Evolutionary conservation across 805 yeast genomes (phyloP), one percentile per base, ranked within the genome.

Genomic region (Saturnispora serradocipensis): DNA sequence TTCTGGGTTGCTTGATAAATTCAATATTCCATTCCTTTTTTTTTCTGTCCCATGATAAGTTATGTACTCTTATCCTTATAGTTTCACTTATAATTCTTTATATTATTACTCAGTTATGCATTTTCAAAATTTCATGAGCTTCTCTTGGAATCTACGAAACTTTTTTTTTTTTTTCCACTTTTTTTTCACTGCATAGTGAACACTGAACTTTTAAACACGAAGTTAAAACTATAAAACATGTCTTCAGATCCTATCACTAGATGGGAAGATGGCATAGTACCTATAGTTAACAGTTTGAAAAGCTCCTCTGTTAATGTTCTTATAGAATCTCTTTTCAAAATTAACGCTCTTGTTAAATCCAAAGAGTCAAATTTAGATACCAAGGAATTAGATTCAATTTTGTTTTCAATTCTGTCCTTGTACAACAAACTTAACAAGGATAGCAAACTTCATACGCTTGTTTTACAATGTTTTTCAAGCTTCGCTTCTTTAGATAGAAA

Each of bases 341-440:
- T 70, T 47, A 66, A 59, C 46, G 49, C 57, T 9, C 64, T 68
- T 9, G 58, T 70, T 45, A 58, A 64, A 47, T 50, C 61, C 45
- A 50, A 50, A 30, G 48, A 47, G 10, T 46, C 39, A n/a, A 43
- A 51, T 20, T 36, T 61, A 16, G 54, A 54, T 2, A 47, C 49
- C n/a, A 54, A 54, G 15, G 66, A 60, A 9, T 58, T 70, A 39
- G 58, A 62, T 20, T 59, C 61, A 45, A 59, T 71, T 6, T 66
- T 73, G 4, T 36, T 62, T 6, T 59, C 63, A 15, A 62, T 81
- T 45, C 66, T 82, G 55, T 70, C 70, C 45, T 75, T 83, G 3
- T 81, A 70, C 63, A 65, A 67, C 45, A 71, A 71, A 58, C 61
- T 53, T 47, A 80, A 80, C 54, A 76, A 71, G 55, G 86, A 82